phyloP scores from a whole-genome alignment of 768 basidiomycete species.

The Tylopilus intermedius region DNA sequence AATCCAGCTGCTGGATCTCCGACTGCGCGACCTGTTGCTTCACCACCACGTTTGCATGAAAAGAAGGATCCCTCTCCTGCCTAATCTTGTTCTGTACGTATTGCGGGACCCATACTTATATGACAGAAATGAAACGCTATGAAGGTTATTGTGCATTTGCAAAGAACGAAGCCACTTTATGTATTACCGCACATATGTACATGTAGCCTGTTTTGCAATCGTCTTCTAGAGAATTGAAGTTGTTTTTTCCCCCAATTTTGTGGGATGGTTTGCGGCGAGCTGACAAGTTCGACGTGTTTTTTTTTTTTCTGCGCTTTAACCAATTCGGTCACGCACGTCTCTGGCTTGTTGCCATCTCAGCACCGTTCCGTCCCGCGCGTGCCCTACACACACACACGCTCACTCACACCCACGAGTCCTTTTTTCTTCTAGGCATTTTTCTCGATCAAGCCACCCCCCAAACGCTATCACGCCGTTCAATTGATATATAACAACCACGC shows the following conservation, averaged over 20 bases:
- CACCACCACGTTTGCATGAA: constrained; percentile 42
- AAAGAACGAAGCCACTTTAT: constrained; percentile 18
- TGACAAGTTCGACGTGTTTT: no score
- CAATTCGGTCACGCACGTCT: background rate
- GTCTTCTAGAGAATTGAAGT: constrained; percentile 12
- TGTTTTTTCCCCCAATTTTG: background rate
- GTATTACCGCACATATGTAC: constrained; percentile 29
- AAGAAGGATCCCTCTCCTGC: constrained; percentile 29
- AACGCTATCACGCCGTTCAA: background rate
- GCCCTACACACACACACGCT: background rate
- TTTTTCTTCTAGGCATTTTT: background rate
- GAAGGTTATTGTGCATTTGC: constrained; percentile 20
- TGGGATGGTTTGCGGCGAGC: background rate
- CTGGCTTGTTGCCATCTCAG: background rate
- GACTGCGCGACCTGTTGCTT: constrained; percentile 48
- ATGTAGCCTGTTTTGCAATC: constrained; percentile 18
- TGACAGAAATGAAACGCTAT: constrained; percentile 19
- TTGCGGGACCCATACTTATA: constrained; percentile 3
- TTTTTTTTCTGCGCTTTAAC: background rate
- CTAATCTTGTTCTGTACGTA: constrained; percentile 5
- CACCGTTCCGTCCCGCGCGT: background rate
- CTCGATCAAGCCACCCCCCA: background rate
- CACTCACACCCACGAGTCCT: background rate
- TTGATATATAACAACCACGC: background rate
- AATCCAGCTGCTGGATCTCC: constrained; percentile 48